phyloP scores from a whole-genome alignment of 129 eudicot genomes.

The Sambucus nigra region DNA sequence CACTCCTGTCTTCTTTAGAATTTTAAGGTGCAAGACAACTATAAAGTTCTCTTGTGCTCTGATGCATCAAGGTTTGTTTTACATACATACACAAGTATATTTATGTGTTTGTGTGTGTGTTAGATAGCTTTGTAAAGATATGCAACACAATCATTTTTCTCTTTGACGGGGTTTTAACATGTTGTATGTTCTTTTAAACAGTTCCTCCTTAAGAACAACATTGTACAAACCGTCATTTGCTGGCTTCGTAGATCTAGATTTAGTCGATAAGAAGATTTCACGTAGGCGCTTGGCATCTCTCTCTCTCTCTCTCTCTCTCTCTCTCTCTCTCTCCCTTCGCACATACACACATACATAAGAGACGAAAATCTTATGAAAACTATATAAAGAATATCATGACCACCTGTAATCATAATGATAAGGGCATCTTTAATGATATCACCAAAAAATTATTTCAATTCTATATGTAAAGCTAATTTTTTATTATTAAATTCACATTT shows the following conservation, averaged over 20 bases:
- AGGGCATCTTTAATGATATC: no score
- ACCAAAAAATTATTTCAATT: no score
- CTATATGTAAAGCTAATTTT: no score
- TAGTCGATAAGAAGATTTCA: slow-evolving; percentile 39
- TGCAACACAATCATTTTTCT: no score
- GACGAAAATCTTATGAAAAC: no score
- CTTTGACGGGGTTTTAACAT: neutral
- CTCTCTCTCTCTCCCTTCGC: no score
- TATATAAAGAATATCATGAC: no score
- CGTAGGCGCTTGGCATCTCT: slow-evolving; percentile 50
- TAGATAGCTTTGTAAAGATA: no score
- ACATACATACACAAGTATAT: neutral
- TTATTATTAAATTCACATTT: no score
- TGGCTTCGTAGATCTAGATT: slow-evolving; percentile 53
- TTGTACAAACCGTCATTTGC: slow-evolving; percentile 58
- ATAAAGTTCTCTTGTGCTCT: slow-evolving; percentile 43
- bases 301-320: neutral
- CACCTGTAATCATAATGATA: no score
- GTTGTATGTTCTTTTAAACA: slow-evolving; percentile 10
- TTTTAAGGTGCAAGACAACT: slow-evolving; percentile 22
- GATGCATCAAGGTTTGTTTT: slow-evolving; percentile 32
- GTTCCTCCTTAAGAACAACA: slow-evolving; percentile 36
- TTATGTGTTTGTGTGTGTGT: no score
- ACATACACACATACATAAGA: neutral
- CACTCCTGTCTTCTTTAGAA: slow-evolving; percentile 35